phyloP scores from a whole-genome alignment of 2,329 filamentous ascomycete species.

The Ustulina deusta region DNA sequence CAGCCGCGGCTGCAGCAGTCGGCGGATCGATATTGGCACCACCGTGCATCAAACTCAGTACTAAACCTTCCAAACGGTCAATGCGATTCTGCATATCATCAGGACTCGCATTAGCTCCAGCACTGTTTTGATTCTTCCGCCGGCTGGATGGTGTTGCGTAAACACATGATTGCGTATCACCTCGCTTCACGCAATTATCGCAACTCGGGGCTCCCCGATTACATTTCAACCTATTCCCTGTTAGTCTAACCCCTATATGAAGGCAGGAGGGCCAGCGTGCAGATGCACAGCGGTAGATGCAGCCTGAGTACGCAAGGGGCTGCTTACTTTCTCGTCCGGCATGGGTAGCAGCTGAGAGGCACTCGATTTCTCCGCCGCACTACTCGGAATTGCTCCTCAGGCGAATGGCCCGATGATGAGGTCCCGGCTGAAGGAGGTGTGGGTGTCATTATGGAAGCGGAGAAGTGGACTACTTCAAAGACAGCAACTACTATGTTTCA shows the following conservation, averaged over 20 bases:
- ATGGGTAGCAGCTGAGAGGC: conserved; percentile 90
- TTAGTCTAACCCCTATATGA: conserved; percentile 50
- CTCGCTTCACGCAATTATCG: conserved; percentile 87
- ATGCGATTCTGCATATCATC: conserved; percentile 99
- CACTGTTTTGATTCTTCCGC: conserved; percentile 76
- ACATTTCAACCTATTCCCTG: conserved; percentile 72
- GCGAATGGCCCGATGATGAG: conserved; percentile 80
- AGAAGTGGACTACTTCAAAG: conserved; percentile 4
- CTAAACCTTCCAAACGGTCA: conserved; percentile 91
- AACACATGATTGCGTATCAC: conserved; percentile 82
- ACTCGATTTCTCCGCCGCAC: conserved; percentile 93
- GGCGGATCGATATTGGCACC: conserved; percentile 66
- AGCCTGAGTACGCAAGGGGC: conserved; percentile 28
- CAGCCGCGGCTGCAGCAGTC: conserved; percentile 52
- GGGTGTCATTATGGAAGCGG: conserved; percentile 70
- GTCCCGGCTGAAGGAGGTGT: conserved; percentile 83
- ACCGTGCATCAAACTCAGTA: conserved; percentile 93
- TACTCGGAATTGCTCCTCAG: conserved; percentile 86
- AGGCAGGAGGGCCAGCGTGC: conserved; percentile 37
- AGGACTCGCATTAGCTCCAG: conserved; percentile 69
- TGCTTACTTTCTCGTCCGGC: conserved; percentile 87
- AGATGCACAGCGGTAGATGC: conserved; percentile 19
- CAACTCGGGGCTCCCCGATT: conserved; percentile 91
- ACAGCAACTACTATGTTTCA: conserved; percentile 27
- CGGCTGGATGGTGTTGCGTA: conserved; percentile 79